Evolutionary conservation across 164 flowering plant species (phyloP).

Genomic region (Warburgia ugandensis): DNA sequence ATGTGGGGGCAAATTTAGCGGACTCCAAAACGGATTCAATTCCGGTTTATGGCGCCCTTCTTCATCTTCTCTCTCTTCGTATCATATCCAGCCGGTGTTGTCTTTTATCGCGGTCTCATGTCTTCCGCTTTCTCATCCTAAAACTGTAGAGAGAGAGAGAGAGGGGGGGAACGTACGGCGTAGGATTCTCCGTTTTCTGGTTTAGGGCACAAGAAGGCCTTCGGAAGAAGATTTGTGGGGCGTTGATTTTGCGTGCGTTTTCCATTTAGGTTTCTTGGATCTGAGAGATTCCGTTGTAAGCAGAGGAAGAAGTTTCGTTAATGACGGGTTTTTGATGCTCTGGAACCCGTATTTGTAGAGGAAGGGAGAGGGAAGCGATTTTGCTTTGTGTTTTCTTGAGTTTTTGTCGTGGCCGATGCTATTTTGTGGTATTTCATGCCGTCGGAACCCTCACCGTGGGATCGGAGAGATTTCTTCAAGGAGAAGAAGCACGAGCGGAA

Average conservation of each 20-base stretch:
- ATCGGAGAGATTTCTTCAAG: constrained; percentile 78
- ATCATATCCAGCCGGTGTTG: constrained; percentile 14
- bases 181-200: background rate
- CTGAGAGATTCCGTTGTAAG: too few species aligned
- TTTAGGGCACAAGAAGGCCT: constrained; percentile 12
- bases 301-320: background rate
- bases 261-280: too few species aligned
- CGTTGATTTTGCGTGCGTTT: too few species aligned
- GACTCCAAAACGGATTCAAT: constrained; percentile 39
- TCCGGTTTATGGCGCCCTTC: constrained; percentile 33
- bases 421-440: constrained; percentile 59
- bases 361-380: background rate
- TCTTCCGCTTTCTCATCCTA: constrained; percentile 17
- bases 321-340: background rate
- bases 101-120: constrained; percentile 37
- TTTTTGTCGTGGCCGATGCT: constrained; percentile 25
- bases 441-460: constrained; percentile 82
- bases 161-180: constrained; percentile 4
- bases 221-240: too few species aligned
- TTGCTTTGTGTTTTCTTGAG: background rate
- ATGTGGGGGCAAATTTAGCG: constrained; percentile 20
- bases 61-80: constrained; percentile 22
- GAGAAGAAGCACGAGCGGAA: constrained; percentile 69
- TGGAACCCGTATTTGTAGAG: too few species aligned
- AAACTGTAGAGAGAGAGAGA: constrained; percentile 5